Evolutionary conservation across 169 alveolate species (phyloP).

Genomic region (Eimeria falciformis): DNA sequence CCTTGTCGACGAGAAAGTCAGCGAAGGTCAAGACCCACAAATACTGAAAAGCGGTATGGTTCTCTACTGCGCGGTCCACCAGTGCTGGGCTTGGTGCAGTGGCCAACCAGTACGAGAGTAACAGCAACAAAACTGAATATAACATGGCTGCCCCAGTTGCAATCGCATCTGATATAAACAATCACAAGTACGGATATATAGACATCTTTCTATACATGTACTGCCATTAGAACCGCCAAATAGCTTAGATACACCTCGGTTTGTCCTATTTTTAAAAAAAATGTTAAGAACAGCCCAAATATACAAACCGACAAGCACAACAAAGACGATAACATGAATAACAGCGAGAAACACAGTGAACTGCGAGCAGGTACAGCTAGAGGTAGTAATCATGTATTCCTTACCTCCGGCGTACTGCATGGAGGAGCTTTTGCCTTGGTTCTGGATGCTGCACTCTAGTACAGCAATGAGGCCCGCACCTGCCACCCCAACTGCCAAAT

Average conservation of each 20-base stretch:
- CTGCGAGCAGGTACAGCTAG: not conserved
- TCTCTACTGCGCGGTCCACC: conserved; percentile 14
- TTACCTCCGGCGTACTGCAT: conserved; percentile 11
- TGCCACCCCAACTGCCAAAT: not conserved
- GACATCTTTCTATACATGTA: no score
- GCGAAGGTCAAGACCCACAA: conserved; percentile 14
- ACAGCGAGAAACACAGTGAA: not conserved
- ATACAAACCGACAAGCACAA: no score
- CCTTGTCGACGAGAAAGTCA: conserved; percentile 41
- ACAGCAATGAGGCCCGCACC: conserved; percentile 27
- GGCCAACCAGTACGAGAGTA: conserved; percentile 38
- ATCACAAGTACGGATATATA: no score
- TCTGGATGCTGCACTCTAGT: conserved; percentile 6
- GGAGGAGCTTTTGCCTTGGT: not conserved
- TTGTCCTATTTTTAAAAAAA: not conserved
- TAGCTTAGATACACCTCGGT: no score
- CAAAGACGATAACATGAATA: not conserved
- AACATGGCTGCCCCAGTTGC: conserved; percentile 18
- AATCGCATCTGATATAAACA: conserved; percentile 15
- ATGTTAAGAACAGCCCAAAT: not conserved
- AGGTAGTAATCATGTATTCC: not conserved
- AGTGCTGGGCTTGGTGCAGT: conserved; percentile 36
- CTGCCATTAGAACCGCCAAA: no score
- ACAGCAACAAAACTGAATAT: conserved; percentile 30
- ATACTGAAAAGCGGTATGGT: conserved; percentile 27